phyloP scores from a whole-genome alignment of 805 yeast species.

The Candida xiaguanensis region DNA sequence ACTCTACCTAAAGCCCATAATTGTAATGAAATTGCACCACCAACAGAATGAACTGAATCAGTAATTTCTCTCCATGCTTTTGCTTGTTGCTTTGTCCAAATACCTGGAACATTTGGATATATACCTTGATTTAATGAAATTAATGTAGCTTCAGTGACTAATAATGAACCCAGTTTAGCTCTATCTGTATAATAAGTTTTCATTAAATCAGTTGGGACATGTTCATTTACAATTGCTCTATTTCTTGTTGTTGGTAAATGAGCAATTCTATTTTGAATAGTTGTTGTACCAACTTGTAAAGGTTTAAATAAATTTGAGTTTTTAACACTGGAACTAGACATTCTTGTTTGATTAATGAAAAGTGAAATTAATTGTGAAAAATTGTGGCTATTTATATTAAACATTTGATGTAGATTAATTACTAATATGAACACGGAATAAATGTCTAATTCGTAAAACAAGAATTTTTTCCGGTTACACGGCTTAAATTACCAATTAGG shows the following conservation, averaged over 20 bases:
- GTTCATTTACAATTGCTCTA: conserved; percentile 17
- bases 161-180: conserved; percentile 23
- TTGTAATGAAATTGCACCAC: conserved; percentile 44
- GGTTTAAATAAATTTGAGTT: conserved; percentile 25
- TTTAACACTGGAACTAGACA: conserved; percentile 9
- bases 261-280: conserved; percentile 18
- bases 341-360: neutral
- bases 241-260: conserved; percentile 26
- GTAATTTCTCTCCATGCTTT: conserved; percentile 46
- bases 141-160: conserved; percentile 32
- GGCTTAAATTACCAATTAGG: no score
- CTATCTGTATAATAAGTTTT: conserved; percentile 28
- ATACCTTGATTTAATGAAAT: conserved; percentile 37
- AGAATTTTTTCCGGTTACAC: no score
- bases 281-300: conserved; percentile 28
- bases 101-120: conserved; percentile 45
- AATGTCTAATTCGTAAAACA: neutral
- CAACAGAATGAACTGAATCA: conserved; percentile 43
- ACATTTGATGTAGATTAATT: neutral
- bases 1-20: conserved; percentile 53
- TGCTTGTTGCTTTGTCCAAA: conserved; percentile 46
- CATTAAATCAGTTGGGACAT: conserved; percentile 28
- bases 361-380: neutral
- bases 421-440: neutral
- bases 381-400: conserved; percentile 5